phyloP scores from a whole-genome alignment of 73 alveolate genomes.

The Loxodes magnus region DNA sequence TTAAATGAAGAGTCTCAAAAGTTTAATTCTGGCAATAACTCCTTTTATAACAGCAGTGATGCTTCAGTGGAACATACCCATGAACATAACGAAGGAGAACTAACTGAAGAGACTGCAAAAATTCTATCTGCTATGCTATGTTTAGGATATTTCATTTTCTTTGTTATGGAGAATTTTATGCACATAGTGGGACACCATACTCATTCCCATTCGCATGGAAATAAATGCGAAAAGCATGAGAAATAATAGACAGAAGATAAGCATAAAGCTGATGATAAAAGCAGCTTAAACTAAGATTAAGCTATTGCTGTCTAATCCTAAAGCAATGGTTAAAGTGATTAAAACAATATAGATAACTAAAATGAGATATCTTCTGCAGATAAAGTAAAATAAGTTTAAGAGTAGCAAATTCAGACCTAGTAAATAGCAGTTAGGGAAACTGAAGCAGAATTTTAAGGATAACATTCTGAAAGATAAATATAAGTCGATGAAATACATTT shows the following conservation, averaged over 20 bases:
- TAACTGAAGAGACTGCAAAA: neutral
- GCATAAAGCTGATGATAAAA: too few species aligned
- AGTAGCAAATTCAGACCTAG: too few species aligned
- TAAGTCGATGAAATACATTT: neutral
- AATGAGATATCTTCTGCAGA: too few species aligned
- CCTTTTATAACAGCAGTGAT: neutral
- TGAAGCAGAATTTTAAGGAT: neutral
- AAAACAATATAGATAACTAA: too few species aligned
- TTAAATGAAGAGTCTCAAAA: too few species aligned
- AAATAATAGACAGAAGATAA: neutral
- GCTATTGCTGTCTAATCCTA: too few species aligned
- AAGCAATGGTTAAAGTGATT: too few species aligned
- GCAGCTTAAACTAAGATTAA: too few species aligned
- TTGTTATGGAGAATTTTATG: too few species aligned
- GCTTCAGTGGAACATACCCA: slow-evolving; percentile 3
- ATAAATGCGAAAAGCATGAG: neutral
- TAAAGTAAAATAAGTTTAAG: too few species aligned
- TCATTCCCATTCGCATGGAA: slow-evolving; percentile 3
- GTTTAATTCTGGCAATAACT: too few species aligned
- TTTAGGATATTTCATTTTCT: slow-evolving; percentile 2
- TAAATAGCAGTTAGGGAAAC: too few species aligned
- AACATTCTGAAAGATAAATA: neutral
- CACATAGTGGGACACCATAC: slow-evolving; percentile 4
- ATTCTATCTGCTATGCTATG: neutral
- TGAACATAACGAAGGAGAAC: slow-evolving; percentile 1